Conservation (phyloP, 2,329 filamentous ascomycete species). For the Aspergillus viridinutans region DNA sequence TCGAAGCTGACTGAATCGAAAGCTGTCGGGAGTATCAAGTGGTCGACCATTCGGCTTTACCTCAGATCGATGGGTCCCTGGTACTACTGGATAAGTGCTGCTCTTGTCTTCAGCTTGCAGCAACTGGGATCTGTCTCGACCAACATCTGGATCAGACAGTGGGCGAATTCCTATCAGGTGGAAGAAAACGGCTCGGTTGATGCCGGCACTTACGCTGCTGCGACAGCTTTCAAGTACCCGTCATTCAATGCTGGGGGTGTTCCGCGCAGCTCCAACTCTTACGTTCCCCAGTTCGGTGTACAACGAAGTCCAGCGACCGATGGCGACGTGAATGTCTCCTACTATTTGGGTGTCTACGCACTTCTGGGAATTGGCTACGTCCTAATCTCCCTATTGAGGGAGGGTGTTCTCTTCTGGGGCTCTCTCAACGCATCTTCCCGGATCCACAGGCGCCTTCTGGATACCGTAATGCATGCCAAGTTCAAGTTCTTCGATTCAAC, state of each 20-base stretch:
- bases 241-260: slow-evolving; percentile 35
- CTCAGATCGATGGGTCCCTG: slow-evolving; percentile 87
- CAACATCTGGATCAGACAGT: slow-evolving; percentile 90
- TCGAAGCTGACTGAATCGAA: slow-evolving; percentile 66
- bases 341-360: slow-evolving; percentile 82
- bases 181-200: slow-evolving; percentile 35
- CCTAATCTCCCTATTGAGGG: slow-evolving; percentile 73
- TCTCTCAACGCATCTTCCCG: slow-evolving; percentile 82
- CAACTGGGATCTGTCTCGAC: slow-evolving; percentile 83
- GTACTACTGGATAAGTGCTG: slow-evolving; percentile 85
- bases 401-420: slow-evolving; percentile 86
- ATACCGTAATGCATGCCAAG: slow-evolving; percentile 76
- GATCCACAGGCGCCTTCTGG: slow-evolving; percentile 75
- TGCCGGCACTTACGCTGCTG: slow-evolving; percentile 40
- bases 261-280: slow-evolving; percentile 29
- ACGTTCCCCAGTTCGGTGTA: slow-evolving; percentile 25
- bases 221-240: slow-evolving; percentile 33
- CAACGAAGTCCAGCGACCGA: slow-evolving; percentile 14
- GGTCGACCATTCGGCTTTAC: slow-evolving; percentile 81
- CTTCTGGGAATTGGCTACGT: slow-evolving; percentile 74
- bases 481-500: slow-evolving; percentile 99
- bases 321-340: slow-evolving; percentile 67
- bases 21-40: slow-evolving; percentile 80
- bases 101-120: slow-evolving; percentile 71
- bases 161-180: slow-evolving; percentile 81